Evolutionary conservation across 1,139 yeast species (phyloP).

Genomic region (Geotrichum fermentans): DNA sequence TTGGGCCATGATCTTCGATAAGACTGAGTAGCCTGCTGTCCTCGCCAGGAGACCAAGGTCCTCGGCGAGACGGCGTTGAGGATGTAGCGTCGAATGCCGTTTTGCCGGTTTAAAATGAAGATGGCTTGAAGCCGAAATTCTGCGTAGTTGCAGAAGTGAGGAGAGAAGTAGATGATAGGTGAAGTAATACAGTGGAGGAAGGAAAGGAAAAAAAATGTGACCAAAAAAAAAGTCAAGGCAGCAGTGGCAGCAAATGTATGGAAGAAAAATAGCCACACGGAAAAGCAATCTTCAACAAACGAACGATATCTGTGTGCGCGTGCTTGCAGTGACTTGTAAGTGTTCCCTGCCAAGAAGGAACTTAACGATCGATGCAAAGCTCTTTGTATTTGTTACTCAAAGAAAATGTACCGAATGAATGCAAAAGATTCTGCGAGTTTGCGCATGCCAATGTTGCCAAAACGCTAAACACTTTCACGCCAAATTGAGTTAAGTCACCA

Average conservation of each 20-base stretch:
- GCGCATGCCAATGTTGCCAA: too few relatives aligned
- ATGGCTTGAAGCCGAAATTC: slow-evolving; percentile 15
- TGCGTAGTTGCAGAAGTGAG: slow-evolving; percentile 5
- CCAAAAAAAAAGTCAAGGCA: slow-evolving; percentile 5
- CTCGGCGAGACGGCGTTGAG: slow-evolving; percentile 43
- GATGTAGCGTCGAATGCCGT: slow-evolving; percentile 13
- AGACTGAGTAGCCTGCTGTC: slow-evolving; percentile 68
- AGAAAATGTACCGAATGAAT: too few relatives aligned
- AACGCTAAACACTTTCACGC: too few relatives aligned
- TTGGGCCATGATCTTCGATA: slow-evolving; percentile 71
- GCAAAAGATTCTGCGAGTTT: too few relatives aligned
- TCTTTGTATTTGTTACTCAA: too few relatives aligned
- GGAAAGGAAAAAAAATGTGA: slow-evolving; percentile 2
- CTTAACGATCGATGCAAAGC: too few relatives aligned
- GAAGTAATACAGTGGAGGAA: slow-evolving; percentile 1
- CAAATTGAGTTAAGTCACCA: too few relatives aligned
- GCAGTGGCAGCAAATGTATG: slow-evolving; percentile 1
- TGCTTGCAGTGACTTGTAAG: too few relatives aligned
- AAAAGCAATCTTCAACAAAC: too few relatives aligned
- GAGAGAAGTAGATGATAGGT: slow-evolving; percentile 1
- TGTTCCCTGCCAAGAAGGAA: too few relatives aligned
- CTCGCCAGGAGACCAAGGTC: slow-evolving; percentile 89
- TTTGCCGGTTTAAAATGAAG: not conserved
- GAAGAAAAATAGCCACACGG: slow-evolving; percentile 8
- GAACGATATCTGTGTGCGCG: too few relatives aligned